phyloP scores from a whole-genome alignment of 148 eudicot species.

The Rhododendron simsii region DNA sequence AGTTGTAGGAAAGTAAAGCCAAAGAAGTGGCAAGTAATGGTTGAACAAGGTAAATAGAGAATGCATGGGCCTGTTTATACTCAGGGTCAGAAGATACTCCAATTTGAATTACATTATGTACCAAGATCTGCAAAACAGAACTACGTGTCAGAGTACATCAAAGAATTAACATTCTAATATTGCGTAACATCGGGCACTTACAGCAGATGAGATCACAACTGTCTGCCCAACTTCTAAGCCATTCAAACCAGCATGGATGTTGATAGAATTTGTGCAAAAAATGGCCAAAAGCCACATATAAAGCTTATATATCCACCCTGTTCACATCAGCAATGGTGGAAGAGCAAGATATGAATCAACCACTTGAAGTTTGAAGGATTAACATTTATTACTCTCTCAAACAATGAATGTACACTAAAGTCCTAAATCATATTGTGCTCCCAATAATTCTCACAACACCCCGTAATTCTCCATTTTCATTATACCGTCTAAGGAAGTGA shows the following conservation, averaged over 20 bases:
- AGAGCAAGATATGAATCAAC: background rate
- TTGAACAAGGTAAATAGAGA: conserved; percentile 91
- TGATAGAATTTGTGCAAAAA: conserved; percentile 93
- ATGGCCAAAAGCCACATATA: conserved; percentile 95
- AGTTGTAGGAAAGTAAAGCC: conserved; percentile 85
- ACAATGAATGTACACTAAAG: too few species aligned
- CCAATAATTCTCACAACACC: background rate
- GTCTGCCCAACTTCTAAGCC: conserved; percentile 99
- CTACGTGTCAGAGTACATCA: conserved; percentile 14
- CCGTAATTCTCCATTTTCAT: background rate
- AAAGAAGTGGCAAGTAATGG: conserved; percentile 94
- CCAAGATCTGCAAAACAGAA: conserved; percentile 52
- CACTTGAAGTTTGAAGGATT: background rate
- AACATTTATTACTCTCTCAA: too few species aligned
- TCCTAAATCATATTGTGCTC: background rate
- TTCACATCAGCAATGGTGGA: conserved; percentile 6
- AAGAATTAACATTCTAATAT: background rate
- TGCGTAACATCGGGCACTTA: conserved; percentile 36
- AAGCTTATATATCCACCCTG: conserved; percentile 86
- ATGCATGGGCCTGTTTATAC: conserved; percentile 93
- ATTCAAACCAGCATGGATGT: conserved; percentile 96
- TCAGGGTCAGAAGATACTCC: conserved; percentile 72
- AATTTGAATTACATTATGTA: conserved; percentile 93
- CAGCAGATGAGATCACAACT: conserved; percentile 81
- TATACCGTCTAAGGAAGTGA: background rate